A percentile compares a stretch with the other conserved stretches of the same genome.
Conservation (phyloP, 2,329 filamentous ascomycete genomes). For the Bipolaris sorokiniana region DNA sequence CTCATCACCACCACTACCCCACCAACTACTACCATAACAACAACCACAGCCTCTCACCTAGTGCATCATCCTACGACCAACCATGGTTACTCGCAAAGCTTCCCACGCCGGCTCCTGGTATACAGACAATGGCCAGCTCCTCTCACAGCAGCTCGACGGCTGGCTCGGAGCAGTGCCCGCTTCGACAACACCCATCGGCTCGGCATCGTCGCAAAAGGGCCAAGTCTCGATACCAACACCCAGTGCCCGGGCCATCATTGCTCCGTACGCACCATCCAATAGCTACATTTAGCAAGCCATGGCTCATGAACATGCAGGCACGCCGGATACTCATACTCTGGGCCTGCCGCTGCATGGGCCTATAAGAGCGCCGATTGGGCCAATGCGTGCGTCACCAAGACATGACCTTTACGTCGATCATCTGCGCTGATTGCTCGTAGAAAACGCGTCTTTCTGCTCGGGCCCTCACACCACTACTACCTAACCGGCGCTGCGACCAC, state of each 20-base stretch:
- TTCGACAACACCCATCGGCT: constrained; percentile 66
- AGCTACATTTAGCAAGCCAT: constrained; percentile 5
- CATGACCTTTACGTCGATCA: background rate
- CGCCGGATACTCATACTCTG: constrained; percentile 92
- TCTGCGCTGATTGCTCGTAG: constrained; percentile 45
- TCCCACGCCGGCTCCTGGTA: constrained; percentile 93
- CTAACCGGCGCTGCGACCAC: constrained; percentile 79
- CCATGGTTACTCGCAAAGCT: constrained; percentile 59
- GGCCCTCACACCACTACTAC: constrained; percentile 88
- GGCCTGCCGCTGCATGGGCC: constrained; percentile 89
- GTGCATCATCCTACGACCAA: background rate
- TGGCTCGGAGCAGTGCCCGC: constrained; percentile 76
- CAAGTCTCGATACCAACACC: constrained; percentile 66
- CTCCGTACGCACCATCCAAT: constrained; percentile 71
- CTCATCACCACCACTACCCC: constrained; percentile 6
- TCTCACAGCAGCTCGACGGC: constrained; percentile 72
- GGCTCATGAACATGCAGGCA: constrained; percentile 66
- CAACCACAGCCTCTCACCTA: background rate
- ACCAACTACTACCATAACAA: background rate
- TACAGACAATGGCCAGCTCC: constrained; percentile 61
- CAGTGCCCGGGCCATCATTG: constrained; percentile 84
- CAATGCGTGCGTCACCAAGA: constrained; percentile 62
- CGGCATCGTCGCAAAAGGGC: constrained; percentile 48
- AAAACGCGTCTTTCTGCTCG: constrained; percentile 89
- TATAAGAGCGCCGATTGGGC: constrained; percentile 88